A percentile compares a stretch with the other conserved stretches of the same genome.
These are phyloP conservation scores for Cudoniella acicularis DNA, from an alignment of 495 filamentous ascomycete species.

Conservation along the genomic window DNA sequence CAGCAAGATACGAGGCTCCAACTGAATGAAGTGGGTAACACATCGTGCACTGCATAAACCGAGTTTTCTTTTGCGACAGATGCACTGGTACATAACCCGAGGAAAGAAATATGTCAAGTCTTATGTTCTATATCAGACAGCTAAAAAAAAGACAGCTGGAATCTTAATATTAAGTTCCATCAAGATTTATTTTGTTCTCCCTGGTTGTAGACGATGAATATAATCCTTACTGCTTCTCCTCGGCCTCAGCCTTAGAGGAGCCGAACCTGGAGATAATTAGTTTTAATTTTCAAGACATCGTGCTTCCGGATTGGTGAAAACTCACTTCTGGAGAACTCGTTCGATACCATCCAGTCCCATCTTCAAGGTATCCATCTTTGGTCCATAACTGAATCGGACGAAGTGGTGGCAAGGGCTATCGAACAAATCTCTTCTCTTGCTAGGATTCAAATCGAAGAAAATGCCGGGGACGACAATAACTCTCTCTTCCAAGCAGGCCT, in stretches of 20 bases:
- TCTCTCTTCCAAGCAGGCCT: conserved; percentile 85
- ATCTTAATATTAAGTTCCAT: too few relatives aligned
- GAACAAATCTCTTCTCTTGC: conserved; percentile 84
- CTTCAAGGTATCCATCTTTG: conserved; percentile 80
- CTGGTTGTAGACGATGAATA: too few relatives aligned
- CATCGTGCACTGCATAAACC: too few relatives aligned
- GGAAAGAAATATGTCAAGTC: too few relatives aligned
- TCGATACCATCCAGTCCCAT: conserved; percentile 88
- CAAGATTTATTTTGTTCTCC: too few relatives aligned
- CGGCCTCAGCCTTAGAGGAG: not conserved
- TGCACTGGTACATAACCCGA: too few relatives aligned
- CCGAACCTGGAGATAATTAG: conserved; percentile 11
- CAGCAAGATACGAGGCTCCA: too few relatives aligned
- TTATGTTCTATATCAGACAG: too few relatives aligned
- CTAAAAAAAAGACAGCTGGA: too few relatives aligned
- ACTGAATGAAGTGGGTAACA: too few relatives aligned
- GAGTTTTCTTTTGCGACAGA: too few relatives aligned
- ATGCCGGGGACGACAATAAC: conserved; percentile 95
- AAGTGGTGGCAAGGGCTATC: conserved; percentile 96
- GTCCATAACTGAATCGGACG: conserved; percentile 87
- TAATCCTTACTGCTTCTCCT: too few relatives aligned
- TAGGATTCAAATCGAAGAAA: conserved; percentile 87
- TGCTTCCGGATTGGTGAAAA: not conserved
- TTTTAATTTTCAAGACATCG: not conserved
- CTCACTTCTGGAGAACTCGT: conserved; percentile 67